Percentiles rank a stretch among this genome's conserved stretches.
phyloP scores from a whole-genome alignment of 495 filamentous ascomycete genomes.

The Podospora conica region DNA sequence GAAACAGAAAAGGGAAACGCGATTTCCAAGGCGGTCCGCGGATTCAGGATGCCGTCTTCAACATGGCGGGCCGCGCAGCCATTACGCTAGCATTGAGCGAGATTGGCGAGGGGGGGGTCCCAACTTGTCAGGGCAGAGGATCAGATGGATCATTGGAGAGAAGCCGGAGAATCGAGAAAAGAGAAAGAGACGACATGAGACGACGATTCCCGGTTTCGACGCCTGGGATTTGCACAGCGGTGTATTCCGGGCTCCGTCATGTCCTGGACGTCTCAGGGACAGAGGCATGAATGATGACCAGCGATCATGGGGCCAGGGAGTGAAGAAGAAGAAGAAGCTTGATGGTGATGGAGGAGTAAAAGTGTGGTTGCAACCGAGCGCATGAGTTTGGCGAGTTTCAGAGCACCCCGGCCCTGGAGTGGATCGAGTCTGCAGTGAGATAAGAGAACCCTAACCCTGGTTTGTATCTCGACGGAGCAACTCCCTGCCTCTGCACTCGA shows the following conservation, averaged over 20 bases:
- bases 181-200: neutral
- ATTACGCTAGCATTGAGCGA: slow-evolving; percentile 5
- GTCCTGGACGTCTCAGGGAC: neutral
- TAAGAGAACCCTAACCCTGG: neutral
- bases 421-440: no score
- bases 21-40: neutral
- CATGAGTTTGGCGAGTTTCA: slow-evolving; percentile 16
- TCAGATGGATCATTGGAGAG: no score
- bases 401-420: slow-evolving; percentile 6
- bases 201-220: neutral
- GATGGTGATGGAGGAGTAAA: neutral
- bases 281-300: slow-evolving; percentile 3
- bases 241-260: neutral
- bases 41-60: slow-evolving; percentile 5
- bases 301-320: neutral
- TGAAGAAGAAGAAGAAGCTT: neutral
- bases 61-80: slow-evolving; percentile 5
- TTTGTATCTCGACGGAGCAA: neutral
- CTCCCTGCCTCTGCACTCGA: neutral
- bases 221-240: neutral
- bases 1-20: slow-evolving; percentile 25
- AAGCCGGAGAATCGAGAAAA: neutral
- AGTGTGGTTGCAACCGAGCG: slow-evolving; percentile 10
- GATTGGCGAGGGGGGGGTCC: slow-evolving; percentile 5
- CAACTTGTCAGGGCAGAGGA: neutral